Conservation (phyloP, 257 asterid genomes). For the Phtheirospermum japonicum region DNA sequence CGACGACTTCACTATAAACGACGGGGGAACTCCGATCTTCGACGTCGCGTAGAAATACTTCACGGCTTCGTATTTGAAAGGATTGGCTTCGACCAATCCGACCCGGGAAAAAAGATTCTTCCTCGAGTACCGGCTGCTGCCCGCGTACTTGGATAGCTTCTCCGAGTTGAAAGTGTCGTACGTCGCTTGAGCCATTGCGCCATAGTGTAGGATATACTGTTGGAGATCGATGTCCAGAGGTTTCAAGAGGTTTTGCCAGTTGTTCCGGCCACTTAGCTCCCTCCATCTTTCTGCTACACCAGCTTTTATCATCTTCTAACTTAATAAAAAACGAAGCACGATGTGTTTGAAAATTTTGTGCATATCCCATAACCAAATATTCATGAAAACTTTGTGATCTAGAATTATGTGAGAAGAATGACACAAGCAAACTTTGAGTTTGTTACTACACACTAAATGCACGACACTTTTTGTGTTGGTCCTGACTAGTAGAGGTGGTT, state of each 20-base stretch:
- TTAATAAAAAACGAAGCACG: no score
- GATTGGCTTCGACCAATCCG: constrained; percentile 41
- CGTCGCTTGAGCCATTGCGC: constrained; percentile 54
- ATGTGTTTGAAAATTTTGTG: neutral
- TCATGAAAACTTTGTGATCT: no score
- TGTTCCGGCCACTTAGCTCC: constrained; percentile 41
- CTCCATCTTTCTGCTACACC: constrained; percentile 48
- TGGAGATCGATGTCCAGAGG: constrained; percentile 63
- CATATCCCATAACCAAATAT: no score
- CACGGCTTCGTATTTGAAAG: constrained; percentile 34
- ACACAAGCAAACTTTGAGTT: no score
- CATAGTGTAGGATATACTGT: constrained; percentile 44
- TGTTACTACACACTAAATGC: no score
- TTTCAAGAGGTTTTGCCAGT: constrained; percentile 46
- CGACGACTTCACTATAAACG: constrained; percentile 38
- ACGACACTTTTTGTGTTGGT: no score
- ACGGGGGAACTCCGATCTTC: constrained; percentile 36
- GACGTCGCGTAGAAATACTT: constrained; percentile 59
- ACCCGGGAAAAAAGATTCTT: constrained; percentile 32
- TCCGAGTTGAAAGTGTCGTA: constrained; percentile 51
- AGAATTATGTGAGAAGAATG: no score
- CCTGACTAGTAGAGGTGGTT: no score
- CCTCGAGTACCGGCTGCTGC: constrained; percentile 31
- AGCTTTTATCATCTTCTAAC: constrained; percentile 11
- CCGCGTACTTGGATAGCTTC: constrained; percentile 33